These are phyloP conservation scores for Fomitopsis betulina DNA, from an alignment of 1,284 basidiomycete species.

Conservation along the genomic window DNA sequence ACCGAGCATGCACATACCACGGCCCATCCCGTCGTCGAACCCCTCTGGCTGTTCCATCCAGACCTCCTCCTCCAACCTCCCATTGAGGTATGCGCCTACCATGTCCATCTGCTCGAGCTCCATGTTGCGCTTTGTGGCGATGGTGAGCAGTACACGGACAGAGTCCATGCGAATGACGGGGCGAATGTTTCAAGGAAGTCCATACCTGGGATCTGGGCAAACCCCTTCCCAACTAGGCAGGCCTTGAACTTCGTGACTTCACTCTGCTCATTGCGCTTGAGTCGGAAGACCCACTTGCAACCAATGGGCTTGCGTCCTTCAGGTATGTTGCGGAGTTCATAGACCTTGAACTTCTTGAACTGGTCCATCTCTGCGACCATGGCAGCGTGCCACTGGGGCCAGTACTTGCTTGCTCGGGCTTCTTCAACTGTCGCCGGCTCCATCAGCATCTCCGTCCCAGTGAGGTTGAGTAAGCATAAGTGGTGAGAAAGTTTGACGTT, in stretches of 20 bases:
- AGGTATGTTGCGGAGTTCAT: conserved; percentile 16
- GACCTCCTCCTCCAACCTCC: conserved; percentile 32
- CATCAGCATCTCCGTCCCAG: conserved; percentile 4
- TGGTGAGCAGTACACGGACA: conserved; percentile 22
- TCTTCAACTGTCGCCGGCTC: conserved; percentile 17
- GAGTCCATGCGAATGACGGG: conserved; percentile 26
- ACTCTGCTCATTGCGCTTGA: conserved; percentile 24
- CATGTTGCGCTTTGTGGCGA: conserved; percentile 25
- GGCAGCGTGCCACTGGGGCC: conserved; percentile 27
- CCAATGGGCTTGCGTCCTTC: conserved; percentile 20
- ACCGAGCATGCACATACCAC: conserved; percentile 14
- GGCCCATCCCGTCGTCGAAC: conserved; percentile 19
- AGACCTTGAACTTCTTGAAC: conserved; percentile 21
- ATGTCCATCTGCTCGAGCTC: conserved; percentile 30
- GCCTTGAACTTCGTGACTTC: conserved; percentile 32
- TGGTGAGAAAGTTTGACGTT: conserved; percentile 1
- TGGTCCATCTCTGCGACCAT: conserved; percentile 28
- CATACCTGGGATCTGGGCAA: conserved; percentile 33
- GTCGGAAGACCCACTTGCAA: conserved; percentile 30
- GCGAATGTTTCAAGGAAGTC: conserved; percentile 35
- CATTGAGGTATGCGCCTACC: conserved; percentile 32
- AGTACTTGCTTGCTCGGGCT: conserved; percentile 18
- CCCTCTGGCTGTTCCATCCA: conserved; percentile 34
- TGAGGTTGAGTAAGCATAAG: conserved; percentile 7
- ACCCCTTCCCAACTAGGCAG: conserved; percentile 37